These are phyloP conservation scores for Cyclostephanos invisitatus DNA, from an alignment of 108 stramenopile genomes.

Conservation along the genomic window DNA sequence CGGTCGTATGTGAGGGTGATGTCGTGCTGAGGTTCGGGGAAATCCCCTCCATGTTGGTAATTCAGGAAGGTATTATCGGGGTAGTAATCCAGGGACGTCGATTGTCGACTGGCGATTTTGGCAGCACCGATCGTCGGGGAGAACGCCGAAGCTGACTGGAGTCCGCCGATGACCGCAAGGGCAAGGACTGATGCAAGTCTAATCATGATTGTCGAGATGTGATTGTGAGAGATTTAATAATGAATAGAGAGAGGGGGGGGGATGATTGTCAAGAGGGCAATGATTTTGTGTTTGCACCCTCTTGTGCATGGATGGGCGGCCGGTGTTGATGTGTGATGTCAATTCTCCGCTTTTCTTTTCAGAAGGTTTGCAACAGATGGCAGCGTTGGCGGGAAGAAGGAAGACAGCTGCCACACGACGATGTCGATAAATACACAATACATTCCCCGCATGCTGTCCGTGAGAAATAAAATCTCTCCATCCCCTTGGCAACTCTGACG, in stretches of 20 bases:
- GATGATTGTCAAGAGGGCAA: neutral
- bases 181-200: slow-evolving; percentile 12
- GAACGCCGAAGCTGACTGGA: slow-evolving; percentile 7
- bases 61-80: neutral
- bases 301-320: no score
- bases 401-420: no score
- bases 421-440: no score
- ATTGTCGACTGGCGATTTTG: neutral
- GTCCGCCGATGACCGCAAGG: slow-evolving; percentile 1
- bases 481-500: no score
- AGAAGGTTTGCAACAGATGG: no score
- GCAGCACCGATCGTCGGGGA: neutral
- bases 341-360: no score
- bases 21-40: neutral
- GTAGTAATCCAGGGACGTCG: slow-evolving; percentile 1
- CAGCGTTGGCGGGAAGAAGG: no score
- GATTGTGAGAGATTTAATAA: no score
- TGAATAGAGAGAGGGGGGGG: no score
- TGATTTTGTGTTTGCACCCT: neutral
- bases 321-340: no score
- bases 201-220: slow-evolving; percentile 17
- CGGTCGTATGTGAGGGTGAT: slow-evolving; percentile 29
- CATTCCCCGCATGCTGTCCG: no score
- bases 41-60: neutral
- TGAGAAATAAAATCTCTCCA: no score